These are phyloP conservation scores for Fremontodendron californicum DNA, from an alignment of 345 rosid genomes.

Conservation along the genomic window DNA sequence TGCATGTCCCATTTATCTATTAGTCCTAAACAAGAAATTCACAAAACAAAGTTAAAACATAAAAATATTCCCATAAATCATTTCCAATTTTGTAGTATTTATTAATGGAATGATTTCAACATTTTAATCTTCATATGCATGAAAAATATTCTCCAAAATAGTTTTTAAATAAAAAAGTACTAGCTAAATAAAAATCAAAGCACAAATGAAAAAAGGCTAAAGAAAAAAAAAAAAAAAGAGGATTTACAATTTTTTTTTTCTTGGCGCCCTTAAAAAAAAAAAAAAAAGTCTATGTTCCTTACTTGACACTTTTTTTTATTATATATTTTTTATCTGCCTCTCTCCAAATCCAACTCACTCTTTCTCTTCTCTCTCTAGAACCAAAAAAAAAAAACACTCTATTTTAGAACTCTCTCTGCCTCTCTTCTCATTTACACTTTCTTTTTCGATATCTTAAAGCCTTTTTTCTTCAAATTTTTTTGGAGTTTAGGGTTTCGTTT, in stretches of 20 bases:
- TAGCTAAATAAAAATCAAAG: no score
- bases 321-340: neutral
- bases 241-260: no score
- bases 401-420: neutral
- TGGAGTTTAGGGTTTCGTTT: conserved; percentile 8
- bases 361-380: neutral
- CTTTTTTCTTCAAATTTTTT: neutral
- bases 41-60: neutral
- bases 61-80: neutral
- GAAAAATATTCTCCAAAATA: no score
- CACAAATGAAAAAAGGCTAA: no score
- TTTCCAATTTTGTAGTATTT: no score
- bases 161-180: no score
- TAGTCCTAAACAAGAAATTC: neutral
- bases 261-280: no score
- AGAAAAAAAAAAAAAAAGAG: no score
- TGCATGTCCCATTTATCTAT: neutral
- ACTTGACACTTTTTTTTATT: neutral
- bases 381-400: neutral
- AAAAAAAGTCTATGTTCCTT: neutral
- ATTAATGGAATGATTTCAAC: neutral
- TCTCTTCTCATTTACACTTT: neutral
- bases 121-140: neutral
- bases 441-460: neutral
- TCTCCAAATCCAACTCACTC: conserved; percentile 9